Conservation (phyloP, 495 filamentous ascomycete species). For the Aspergillus homomorphus region DNA sequence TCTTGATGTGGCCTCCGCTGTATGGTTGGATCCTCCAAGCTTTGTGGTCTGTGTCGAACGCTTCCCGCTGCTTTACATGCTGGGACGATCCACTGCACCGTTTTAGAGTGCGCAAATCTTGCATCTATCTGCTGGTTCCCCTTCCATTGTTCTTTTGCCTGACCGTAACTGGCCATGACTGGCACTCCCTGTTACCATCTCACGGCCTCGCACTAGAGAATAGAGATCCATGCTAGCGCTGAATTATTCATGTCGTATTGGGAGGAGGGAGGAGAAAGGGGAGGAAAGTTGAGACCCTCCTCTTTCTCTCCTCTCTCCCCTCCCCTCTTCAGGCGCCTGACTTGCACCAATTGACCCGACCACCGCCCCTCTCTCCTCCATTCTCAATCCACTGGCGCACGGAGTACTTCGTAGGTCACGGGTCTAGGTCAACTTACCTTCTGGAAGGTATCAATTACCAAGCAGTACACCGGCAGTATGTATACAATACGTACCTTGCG, state of each 20-base stretch:
- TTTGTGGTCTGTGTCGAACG: slow-evolving; percentile 18
- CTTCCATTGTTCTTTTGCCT: neutral
- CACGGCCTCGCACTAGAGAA: neutral
- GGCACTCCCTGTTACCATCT: neutral
- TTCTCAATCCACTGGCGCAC: no score
- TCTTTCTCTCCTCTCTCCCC: neutral
- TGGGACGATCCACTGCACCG: slow-evolving; percentile 22
- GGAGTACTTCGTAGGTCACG: no score
- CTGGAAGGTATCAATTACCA: no score
- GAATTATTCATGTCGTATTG: neutral
- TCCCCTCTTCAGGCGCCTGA: neutral
- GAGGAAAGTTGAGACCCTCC: no score
- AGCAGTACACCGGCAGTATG: neutral
- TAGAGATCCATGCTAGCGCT: neutral
- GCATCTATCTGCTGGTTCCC: slow-evolving; percentile 12
- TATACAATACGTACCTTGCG: neutral
- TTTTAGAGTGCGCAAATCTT: slow-evolving; percentile 25
- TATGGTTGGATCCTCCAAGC: neutral
- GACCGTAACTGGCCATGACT: neutral
- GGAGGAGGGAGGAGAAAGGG: no score
- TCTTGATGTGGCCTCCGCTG: neutral
- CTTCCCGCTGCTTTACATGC: slow-evolving; percentile 20
- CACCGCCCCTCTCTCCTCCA: neutral
- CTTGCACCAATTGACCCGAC: neutral
- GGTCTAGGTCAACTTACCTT: no score